Percentiles rank a stretch among this genome's conserved stretches.
phyloP scores from a whole-genome alignment of 1,139 yeast species.

The Groenewaldozyma auringiensis region DNA sequence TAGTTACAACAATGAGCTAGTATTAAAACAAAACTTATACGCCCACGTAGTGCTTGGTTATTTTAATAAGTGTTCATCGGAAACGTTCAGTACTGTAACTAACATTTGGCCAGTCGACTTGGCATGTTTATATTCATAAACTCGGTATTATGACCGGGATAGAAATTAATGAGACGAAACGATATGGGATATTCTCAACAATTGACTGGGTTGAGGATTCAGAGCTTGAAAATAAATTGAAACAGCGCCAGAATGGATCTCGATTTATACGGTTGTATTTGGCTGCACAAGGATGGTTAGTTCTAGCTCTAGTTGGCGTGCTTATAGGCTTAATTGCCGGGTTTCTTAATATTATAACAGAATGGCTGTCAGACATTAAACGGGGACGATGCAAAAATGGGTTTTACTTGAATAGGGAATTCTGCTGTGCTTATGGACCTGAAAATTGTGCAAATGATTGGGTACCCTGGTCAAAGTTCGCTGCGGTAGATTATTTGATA shows the following conservation, averaged over 20 bases:
- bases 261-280: conserved; percentile 30
- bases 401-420: conserved; percentile 62
- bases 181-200: conserved; percentile 32
- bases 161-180: conserved; percentile 19
- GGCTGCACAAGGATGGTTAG: conserved; percentile 64
- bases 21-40: no score
- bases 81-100: no score
- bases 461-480: conserved; percentile 31
- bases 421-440: conserved; percentile 65
- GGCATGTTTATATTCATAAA: no score
- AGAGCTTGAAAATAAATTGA: conserved; percentile 44
- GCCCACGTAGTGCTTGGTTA: no score
- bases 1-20: no score
- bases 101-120: no score
- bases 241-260: conserved; percentile 19
- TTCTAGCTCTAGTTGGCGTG: conserved; percentile 66
- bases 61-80: no score
- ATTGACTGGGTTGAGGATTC: conserved; percentile 82
- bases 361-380: conserved; percentile 74
- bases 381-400: conserved; percentile 68
- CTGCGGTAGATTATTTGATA: conserved; percentile 44
- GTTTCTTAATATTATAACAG: conserved; percentile 68
- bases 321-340: conserved; percentile 80
- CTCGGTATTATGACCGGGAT: not conserved
- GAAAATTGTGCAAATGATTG: conserved; percentile 33